phyloP scores from a whole-genome alignment of 768 basidiomycete species.

The Hemileccinum rubropunctum region DNA sequence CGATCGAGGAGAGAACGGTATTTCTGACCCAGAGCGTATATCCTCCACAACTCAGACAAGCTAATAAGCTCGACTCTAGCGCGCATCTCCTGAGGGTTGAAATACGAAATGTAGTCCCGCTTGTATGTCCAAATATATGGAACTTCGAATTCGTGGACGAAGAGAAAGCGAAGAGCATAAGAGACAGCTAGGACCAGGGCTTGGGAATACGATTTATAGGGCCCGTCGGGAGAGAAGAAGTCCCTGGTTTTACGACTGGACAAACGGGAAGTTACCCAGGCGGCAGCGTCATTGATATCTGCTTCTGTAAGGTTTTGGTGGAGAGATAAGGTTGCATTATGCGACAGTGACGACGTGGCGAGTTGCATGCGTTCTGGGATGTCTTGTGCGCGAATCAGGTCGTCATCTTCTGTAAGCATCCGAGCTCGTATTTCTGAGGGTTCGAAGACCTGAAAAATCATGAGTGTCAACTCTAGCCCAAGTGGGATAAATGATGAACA shows the following conservation, averaged over 20 bases:
- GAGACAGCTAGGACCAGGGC: constrained; percentile 79
- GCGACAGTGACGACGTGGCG: constrained; percentile 78
- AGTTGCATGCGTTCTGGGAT: constrained; percentile 96
- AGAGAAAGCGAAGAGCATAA: constrained; percentile 74
- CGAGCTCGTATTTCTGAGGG: constrained; percentile 92
- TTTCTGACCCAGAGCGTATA: constrained; percentile 84
- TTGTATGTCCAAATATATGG: constrained; percentile 95
- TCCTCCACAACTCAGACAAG: constrained; percentile 86
- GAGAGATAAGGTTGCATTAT: constrained; percentile 55
- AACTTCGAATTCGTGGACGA: constrained; percentile 88
- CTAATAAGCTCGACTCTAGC: constrained; percentile 69
- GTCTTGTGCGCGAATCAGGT: constrained; percentile 85
- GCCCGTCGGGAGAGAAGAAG: constrained; percentile 67
- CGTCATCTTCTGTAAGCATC: constrained; percentile 90
- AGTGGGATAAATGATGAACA: constrained; percentile 15
- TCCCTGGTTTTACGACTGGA: constrained; percentile 68
- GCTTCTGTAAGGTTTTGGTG: constrained; percentile 64
- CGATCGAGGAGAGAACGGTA: constrained; percentile 85
- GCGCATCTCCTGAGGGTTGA: constrained; percentile 64
- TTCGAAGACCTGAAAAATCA: constrained; percentile 78
- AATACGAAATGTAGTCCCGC: constrained; percentile 84
- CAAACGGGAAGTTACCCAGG: constrained; percentile 84
- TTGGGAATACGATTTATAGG: constrained; percentile 55
- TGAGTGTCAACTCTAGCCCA: constrained; percentile 2
- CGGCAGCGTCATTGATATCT: constrained; percentile 77